Percentiles rank a stretch among this genome's conserved stretches.
These are phyloP conservation scores for Omphalea diandra DNA, from an alignment of 441 rosid genomes.

Conservation along the genomic window DNA sequence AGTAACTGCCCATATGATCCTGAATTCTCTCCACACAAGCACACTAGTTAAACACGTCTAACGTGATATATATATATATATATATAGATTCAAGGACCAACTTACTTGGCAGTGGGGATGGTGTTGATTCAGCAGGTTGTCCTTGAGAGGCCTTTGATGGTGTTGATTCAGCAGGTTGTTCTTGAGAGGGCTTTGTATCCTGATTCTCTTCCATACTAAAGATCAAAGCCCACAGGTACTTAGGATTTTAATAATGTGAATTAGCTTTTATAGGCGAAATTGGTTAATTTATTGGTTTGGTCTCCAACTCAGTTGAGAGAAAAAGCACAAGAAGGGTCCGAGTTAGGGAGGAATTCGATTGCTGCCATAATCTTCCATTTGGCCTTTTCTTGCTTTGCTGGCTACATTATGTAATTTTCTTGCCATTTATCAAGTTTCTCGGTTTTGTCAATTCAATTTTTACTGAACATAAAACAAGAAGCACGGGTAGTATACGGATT, in stretches of 20 bases:
- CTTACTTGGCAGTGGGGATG: conserved; percentile 15
- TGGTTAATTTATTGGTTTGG: neutral
- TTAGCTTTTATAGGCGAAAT: neutral
- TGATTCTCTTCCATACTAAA: conserved; percentile 11
- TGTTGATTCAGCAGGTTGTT: neutral
- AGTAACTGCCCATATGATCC: neutral
- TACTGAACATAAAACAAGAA: too few relatives aligned
- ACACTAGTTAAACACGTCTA: neutral
- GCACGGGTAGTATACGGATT: too few relatives aligned
- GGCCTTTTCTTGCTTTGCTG: neutral
- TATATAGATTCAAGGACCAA: too few relatives aligned
- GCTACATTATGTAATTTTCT: neutral
- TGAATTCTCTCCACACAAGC: neutral
- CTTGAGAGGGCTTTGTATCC: neutral
- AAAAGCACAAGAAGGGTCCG: neutral
- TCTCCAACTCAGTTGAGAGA: neutral
- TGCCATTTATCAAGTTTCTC: neutral
- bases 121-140: neutral
- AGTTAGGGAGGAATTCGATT: neutral
- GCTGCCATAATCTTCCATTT: neutral
- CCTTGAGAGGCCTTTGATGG: neutral
- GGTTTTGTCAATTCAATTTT: neutral
- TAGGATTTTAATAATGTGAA: neutral
- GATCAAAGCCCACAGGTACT: neutral
- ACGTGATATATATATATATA: neutral